Evolutionary conservation across 768 basidiomycete genomes (phyloP).

Genomic region (Coprinopsis sp.): DNA sequence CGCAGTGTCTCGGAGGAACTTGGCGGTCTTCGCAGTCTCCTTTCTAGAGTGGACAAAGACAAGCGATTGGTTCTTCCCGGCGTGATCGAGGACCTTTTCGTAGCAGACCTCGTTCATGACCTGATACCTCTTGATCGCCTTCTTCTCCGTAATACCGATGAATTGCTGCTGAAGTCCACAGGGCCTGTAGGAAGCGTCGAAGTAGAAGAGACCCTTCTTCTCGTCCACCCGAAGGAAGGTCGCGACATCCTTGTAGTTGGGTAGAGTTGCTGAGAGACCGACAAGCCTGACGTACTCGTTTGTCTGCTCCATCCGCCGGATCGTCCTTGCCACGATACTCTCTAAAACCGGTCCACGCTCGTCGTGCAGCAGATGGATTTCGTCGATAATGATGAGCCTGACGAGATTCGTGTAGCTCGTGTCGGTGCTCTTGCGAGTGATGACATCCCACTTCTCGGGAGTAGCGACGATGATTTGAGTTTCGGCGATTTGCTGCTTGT

Average conservation of each 20-base stretch:
- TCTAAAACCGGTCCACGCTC: slow-evolving; percentile 97
- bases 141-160: slow-evolving; percentile 97
- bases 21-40: slow-evolving; percentile 96
- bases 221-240: slow-evolving; percentile 94
- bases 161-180: slow-evolving; percentile 96
- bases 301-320: slow-evolving; percentile 92
- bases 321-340: slow-evolving; percentile 83
- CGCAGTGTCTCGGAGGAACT: slow-evolving; percentile 90
- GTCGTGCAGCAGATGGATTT: slow-evolving; percentile 96
- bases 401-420: slow-evolving; percentile 97
- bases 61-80: slow-evolving; percentile 81
- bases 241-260: slow-evolving; percentile 97
- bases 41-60: slow-evolving; percentile 99
- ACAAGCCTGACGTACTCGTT: slow-evolving; percentile 90
- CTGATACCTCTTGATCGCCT: slow-evolving; percentile 97
- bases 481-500: slow-evolving; percentile 93
- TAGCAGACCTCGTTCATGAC: slow-evolving; percentile 99
- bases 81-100: slow-evolving; percentile 95
- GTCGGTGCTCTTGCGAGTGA: slow-evolving; percentile 96
- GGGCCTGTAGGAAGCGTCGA: slow-evolving; percentile 90
- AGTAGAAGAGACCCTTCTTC: slow-evolving; percentile 92
- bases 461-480: slow-evolving; percentile 99
- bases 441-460: slow-evolving; percentile 99
- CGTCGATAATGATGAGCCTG: slow-evolving; percentile 94
- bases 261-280: slow-evolving; percentile 94